Evolutionary conservation across 441 rosid species (phyloP).

Genomic region (Capsella rubella): DNA sequence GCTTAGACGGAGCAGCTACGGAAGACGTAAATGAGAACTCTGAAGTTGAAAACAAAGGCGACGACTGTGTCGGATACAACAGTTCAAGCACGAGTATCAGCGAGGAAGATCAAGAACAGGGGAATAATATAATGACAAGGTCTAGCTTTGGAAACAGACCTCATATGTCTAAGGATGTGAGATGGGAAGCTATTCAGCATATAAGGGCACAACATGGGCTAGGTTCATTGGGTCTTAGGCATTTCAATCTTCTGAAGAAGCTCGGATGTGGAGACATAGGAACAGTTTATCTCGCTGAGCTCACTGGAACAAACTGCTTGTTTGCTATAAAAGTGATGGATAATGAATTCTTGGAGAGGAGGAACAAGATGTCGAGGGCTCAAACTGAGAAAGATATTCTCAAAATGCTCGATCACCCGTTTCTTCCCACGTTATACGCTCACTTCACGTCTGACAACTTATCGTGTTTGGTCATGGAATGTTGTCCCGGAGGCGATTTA

Average conservation of each 20-base stretch:
- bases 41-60: conserved; percentile 66
- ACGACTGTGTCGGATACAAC: conserved; percentile 71
- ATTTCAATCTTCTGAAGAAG: conserved; percentile 90
- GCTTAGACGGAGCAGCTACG: conserved; percentile 41
- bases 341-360: conserved; percentile 88
- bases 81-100: conserved; percentile 90
- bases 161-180: conserved; percentile 91
- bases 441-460: conserved; percentile 91
- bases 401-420: conserved; percentile 93
- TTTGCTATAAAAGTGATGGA: conserved; percentile 99
- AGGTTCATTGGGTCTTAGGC: conserved; percentile 71
- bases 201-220: conserved; percentile 65
- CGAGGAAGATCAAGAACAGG: conserved; percentile 70
- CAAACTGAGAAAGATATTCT: conserved; percentile 94
- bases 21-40: conserved; percentile 47
- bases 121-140: conserved; percentile 57
- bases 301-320: conserved; percentile 71
- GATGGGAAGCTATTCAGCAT: conserved; percentile 89
- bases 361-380: conserved; percentile 95
- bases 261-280: conserved; percentile 99
- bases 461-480: conserved; percentile 96
- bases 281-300: conserved; percentile 94
- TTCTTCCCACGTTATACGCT: conserved; percentile 87
- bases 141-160: conserved; percentile 91
- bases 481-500: conserved; percentile 96